Percentiles rank a stretch among this genome's conserved stretches.
These are phyloP conservation scores for Aspergillus wentii DNA, from an alignment of 495 filamentous ascomycete species.

Conservation along the genomic window DNA sequence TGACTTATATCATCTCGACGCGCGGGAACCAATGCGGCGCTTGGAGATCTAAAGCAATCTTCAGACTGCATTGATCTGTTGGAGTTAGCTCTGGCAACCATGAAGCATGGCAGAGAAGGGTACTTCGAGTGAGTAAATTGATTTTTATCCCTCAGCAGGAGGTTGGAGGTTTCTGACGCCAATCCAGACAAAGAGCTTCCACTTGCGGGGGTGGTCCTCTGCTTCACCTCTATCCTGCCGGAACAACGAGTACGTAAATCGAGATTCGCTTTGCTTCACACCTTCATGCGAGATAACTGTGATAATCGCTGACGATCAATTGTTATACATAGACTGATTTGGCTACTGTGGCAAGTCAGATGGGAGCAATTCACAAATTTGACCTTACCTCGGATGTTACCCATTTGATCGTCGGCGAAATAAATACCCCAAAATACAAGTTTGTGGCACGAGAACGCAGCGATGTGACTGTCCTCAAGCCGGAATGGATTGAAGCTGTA, in stretches of 20 bases:
- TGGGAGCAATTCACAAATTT: conserved; percentile 80
- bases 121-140: conserved; percentile 26
- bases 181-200: conserved; percentile 53
- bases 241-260: conserved; percentile 67
- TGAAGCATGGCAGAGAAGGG: conserved; percentile 41
- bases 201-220: conserved; percentile 76
- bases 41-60: not conserved
- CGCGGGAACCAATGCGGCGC: conserved; percentile 4
- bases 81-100: conserved; percentile 18
- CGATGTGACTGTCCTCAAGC: conserved; percentile 75
- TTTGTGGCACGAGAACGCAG: conserved; percentile 86
- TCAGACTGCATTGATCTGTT: not conserved
- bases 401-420: conserved; percentile 85
- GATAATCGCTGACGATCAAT: conserved; percentile 9
- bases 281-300: not conserved
- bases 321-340: conserved; percentile 56
- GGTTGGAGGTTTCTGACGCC: conserved; percentile 7
- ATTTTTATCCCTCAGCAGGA: not conserved
- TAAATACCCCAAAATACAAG: conserved; percentile 85
- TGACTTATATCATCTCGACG: not conserved
- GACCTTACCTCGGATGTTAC: conserved; percentile 96
- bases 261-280: not conserved
- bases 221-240: conserved; percentile 81
- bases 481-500: conserved; percentile 81
- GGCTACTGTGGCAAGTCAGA: conserved; percentile 62